Evolutionary conservation across 768 basidiomycete genomes (phyloP), one percentile per base, ranked within the genome.

Genomic region (Terana coerulea): DNA sequence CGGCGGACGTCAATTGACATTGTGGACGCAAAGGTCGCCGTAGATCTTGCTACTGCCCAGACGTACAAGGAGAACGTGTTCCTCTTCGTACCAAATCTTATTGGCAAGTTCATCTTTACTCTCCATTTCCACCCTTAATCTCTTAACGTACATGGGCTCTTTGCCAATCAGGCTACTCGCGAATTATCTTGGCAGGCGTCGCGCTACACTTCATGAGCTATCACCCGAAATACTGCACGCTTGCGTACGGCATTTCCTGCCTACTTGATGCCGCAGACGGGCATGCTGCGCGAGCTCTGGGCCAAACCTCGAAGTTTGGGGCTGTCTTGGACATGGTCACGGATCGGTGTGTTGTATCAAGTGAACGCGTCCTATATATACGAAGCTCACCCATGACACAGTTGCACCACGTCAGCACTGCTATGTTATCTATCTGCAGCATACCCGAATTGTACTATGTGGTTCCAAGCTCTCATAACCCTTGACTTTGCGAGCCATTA

Each of bases 311-410:
- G 49, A 95, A 95, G 72, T 98, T 98, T 69, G 97, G 97, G 21
- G 94, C 93, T 3, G 95, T 98, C 37, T 72, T 99, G 61, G 97
- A 99, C 69, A 99, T 99, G 97, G 95, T 99, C 35, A 98, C 97
- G 5, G 97, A 99, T 69, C 75, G 95, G 94, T 95, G 57, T 57
- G 84, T 66, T 21, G 29, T 9, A 10, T 25, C 46, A 9, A 31
- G 17, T 36, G 17, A 7, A 45, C 34, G 33, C 47, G 35, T 51
- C 39, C 54, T 51, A 21, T 7, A 19, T 31, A 3, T 29, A 5
- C 19, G 33, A 7, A 3, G 29, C 45, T 49, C 17, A 49, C 37
- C 10, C 8, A 14, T 21, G n/a, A n/a, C 35, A 37, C 62, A 97
- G 95, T 63, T 98, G 97, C 74, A 95, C 97, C 29, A 98, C 97